Conservation (phyloP, 306 rosid genomes). For the Prunus campanulata region DNA sequence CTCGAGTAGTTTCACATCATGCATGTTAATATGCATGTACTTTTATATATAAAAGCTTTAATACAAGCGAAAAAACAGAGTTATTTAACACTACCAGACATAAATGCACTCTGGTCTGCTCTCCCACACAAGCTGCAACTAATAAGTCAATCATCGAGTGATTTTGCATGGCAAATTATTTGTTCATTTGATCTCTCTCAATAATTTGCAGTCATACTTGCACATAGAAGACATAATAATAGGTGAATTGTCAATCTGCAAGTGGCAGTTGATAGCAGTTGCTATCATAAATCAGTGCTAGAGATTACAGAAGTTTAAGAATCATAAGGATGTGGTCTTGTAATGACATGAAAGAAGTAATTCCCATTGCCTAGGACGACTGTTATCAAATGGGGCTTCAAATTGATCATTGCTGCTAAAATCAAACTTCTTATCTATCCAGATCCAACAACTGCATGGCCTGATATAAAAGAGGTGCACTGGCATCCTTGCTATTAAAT, state of each 20-base stretch:
- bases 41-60: neutral
- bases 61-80: neutral
- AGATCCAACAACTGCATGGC: neutral
- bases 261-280: neutral
- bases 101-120: neutral
- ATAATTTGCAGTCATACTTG: neutral
- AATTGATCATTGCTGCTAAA: neutral
- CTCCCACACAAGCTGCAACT: neutral
- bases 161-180: neutral
- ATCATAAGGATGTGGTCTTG: neutral
- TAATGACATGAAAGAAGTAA: too few relatives aligned
- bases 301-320: neutral
- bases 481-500: neutral
- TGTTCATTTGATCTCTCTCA: neutral
- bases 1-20: neutral
- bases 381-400: neutral
- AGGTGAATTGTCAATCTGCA: neutral
- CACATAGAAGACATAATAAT: neutral
- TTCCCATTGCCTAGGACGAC: too few relatives aligned
- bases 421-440: neutral
- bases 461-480: neutral
- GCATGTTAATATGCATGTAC: neutral
- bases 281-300: neutral
- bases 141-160: neutral
- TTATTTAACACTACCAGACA: neutral